Percentiles rank a stretch among this genome's conserved stretches.
These are phyloP conservation scores for Crucihimalaya himalaica DNA, from an alignment of 345 rosid genomes.

Conservation along the genomic window DNA sequence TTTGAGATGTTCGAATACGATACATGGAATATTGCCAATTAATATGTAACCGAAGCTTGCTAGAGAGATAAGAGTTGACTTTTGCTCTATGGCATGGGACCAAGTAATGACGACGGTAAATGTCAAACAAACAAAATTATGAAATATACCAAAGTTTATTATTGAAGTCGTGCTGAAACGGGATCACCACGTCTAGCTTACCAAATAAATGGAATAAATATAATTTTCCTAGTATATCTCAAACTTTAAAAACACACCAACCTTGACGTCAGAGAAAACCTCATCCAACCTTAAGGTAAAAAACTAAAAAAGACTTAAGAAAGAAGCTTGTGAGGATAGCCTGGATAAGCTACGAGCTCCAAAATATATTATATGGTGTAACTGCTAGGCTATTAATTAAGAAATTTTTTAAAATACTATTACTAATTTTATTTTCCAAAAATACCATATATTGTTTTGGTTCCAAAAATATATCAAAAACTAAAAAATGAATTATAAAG, in stretches of 20 bases:
- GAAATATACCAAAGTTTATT: neutral
- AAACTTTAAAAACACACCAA: neutral
- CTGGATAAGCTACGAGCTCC: neutral
- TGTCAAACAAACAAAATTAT: neutral
- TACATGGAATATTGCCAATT: conserved; percentile 3
- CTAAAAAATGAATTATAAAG: too few relatives aligned
- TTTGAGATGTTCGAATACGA: neutral
- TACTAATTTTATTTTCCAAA: too few relatives aligned
- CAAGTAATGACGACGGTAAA: neutral
- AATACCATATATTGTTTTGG: too few relatives aligned
- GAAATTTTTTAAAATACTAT: too few relatives aligned
- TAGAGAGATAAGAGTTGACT: conserved; percentile 36
- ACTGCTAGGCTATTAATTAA: neutral
- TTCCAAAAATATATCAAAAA: too few relatives aligned
- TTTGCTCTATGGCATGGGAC: conserved; percentile 13
- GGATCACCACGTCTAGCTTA: conserved; percentile 18
- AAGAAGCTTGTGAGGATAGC: neutral
- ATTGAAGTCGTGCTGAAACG: conserved; percentile 19
- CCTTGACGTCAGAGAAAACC: neutral
- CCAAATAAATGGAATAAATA: neutral
- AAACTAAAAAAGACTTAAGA: neutral
- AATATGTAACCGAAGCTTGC: conserved; percentile 15
- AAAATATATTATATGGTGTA: neutral
- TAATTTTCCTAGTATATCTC: neutral
- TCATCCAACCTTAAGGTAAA: neutral